These are phyloP conservation scores for Neurospora tetrasperma DNA, from an alignment of 495 filamentous ascomycete species.

Conservation along the genomic window DNA sequence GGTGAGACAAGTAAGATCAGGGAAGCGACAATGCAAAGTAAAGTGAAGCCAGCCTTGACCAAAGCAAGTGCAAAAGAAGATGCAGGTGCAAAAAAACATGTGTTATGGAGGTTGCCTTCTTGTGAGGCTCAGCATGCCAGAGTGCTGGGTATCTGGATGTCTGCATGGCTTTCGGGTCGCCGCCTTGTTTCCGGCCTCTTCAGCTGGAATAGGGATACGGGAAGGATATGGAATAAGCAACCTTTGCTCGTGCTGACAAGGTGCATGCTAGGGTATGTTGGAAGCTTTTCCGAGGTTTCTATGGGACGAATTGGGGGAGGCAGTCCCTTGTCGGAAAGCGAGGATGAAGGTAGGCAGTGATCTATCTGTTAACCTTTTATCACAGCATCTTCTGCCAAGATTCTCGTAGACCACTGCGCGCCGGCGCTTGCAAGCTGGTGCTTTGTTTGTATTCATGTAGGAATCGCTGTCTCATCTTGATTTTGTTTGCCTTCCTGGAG, in stretches of 20 bases:
- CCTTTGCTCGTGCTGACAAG: not conserved
- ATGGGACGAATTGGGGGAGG: not conserved
- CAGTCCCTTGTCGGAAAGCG: not conserved
- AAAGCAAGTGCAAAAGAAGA: not conserved
- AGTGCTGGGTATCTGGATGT: not conserved
- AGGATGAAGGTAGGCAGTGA: not conserved
- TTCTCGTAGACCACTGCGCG: not conserved
- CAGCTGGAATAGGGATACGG: not conserved
- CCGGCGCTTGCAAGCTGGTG: not conserved
- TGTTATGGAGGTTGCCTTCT: not conserved
- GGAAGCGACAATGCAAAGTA: not conserved
- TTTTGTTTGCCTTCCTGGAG: conserved; percentile 2
- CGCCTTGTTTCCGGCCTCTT: not conserved
- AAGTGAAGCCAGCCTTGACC: not conserved
- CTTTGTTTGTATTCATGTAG: not conserved
- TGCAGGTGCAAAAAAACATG: not conserved
- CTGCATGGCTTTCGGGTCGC: not conserved
- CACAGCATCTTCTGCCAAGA: not conserved
- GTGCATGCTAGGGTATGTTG: not conserved
- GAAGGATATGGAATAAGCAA: not conserved
- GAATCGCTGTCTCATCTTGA: not conserved
- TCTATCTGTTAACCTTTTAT: not conserved
- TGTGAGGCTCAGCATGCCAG: not conserved
- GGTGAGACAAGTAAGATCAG: not conserved
- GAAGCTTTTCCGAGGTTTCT: not conserved